Percentiles rank a stretch among this genome's conserved stretches.
Conservation (phyloP, 176 grass and related monocot species). For the Rhipidocladum racemiflorum region DNA sequence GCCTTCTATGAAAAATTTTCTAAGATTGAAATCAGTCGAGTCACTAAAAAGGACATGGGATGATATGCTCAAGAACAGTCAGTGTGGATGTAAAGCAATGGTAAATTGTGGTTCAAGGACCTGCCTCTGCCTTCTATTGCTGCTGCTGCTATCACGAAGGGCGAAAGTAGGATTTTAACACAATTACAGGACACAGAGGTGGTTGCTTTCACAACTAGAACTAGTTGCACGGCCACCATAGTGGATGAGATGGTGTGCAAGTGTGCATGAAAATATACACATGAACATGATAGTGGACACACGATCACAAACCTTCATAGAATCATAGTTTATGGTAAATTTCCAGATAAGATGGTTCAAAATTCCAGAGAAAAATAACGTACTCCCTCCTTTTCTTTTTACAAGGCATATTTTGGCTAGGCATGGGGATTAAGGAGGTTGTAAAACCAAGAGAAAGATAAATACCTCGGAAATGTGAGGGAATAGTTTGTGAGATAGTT, state of each 20-base stretch:
- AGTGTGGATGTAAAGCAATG: neutral
- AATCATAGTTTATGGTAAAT: neutral
- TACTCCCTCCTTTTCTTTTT: too few species aligned
- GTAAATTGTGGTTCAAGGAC: neutral
- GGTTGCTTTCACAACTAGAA: conserved; percentile 8
- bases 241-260: neutral
- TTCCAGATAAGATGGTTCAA: neutral
- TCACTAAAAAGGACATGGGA: neutral
- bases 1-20: neutral
- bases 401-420: too few species aligned
- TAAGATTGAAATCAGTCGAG: neutral
- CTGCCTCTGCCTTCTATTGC: neutral
- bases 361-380: neutral
- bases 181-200: neutral
- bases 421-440: too few species aligned
- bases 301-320: neutral
- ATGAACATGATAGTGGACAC: neutral
- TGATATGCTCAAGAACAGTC: neutral
- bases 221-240: neutral
- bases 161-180: neutral
- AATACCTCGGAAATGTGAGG: too few species aligned
- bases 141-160: neutral
- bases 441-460: too few species aligned
- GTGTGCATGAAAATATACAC: conserved; percentile 1
- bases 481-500: too few species aligned